Evolutionary conservation across 768 basidiomycete species (phyloP).

Genomic region (Krasilnikovozyma curviuscula): DNA sequence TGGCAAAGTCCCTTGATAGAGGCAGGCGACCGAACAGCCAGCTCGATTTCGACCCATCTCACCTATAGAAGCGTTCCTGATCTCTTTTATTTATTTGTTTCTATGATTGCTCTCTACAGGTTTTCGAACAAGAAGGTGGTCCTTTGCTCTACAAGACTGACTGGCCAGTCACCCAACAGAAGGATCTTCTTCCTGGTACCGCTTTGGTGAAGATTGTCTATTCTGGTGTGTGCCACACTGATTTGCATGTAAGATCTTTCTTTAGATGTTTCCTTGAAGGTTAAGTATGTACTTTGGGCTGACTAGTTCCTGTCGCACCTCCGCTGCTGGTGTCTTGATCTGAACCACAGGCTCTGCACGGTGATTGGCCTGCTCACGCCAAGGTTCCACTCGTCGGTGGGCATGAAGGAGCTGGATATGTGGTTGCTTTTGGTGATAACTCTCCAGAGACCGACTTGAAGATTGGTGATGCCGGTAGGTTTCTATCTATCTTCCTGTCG

Average conservation of each 20-base stretch:
- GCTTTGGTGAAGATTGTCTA: constrained; percentile 49
- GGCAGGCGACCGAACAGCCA: too few relatives aligned
- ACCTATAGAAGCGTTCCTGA: too few relatives aligned
- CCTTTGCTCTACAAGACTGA: constrained; percentile 12
- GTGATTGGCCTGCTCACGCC: constrained; percentile 62
- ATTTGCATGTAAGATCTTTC: too few relatives aligned
- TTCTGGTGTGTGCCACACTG: constrained; percentile 68
- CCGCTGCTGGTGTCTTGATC: constrained; percentile 28
- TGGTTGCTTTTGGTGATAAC: constrained; percentile 59
- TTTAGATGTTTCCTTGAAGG: too few relatives aligned
- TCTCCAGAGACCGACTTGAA: constrained; percentile 34
- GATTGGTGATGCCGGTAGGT: constrained; percentile 12
- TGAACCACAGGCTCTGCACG: constrained; percentile 51
- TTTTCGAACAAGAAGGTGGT: constrained; percentile 4
- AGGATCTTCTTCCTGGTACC: constrained; percentile 21
- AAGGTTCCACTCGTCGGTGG: constrained; percentile 54
- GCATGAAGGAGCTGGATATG: constrained; percentile 62
- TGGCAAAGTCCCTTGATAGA: neutral
- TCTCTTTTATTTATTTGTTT: too few relatives aligned
- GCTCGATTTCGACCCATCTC: too few relatives aligned
- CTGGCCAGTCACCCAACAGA: constrained; percentile 20
- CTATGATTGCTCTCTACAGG: too few relatives aligned
- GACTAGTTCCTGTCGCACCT: too few relatives aligned
- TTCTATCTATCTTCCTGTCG: neutral
- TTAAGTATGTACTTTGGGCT: too few relatives aligned